A percentile compares a stretch with the other conserved stretches of the same genome.
Evolutionary conservation across 2,329 filamentous ascomycete genomes (phyloP).

Genomic region (Talaromyces sp.): DNA sequence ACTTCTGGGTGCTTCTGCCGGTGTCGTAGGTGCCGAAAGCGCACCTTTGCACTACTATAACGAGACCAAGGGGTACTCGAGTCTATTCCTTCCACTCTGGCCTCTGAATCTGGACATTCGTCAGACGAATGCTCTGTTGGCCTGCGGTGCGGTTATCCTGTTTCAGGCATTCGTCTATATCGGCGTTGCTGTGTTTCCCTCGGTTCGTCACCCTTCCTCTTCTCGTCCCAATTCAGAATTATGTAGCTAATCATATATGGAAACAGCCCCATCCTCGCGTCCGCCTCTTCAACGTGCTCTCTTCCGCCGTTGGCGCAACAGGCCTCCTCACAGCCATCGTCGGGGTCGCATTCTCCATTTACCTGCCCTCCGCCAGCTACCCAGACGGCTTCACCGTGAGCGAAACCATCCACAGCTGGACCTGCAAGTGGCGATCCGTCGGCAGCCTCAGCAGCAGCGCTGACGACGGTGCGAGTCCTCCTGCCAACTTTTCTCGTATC

Average conservation of each 20-base stretch:
- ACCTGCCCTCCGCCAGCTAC: conserved; percentile 30
- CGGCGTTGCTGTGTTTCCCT: conserved; percentile 32
- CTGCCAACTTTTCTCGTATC: conserved; percentile 36
- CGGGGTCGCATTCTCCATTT: conserved; percentile 33
- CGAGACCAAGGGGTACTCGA: conserved; percentile 33
- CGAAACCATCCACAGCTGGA: conserved; percentile 42
- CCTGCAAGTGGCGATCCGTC: conserved; percentile 38
- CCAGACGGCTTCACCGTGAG: conserved; percentile 30
- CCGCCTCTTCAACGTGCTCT: conserved; percentile 32
- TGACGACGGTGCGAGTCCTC: conserved; percentile 23
- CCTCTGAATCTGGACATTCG: conserved; percentile 42
- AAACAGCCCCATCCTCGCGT: conserved; percentile 36
- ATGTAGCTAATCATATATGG: background rate
- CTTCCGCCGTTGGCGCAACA: conserved; percentile 32
- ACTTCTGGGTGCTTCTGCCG: conserved; percentile 29
- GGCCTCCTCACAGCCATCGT: conserved; percentile 37
- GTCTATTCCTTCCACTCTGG: conserved; percentile 39
- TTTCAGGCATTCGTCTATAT: conserved; percentile 34
- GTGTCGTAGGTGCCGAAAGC: conserved; percentile 36
- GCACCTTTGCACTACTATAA: conserved; percentile 41
- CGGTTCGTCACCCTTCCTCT: conserved; percentile 24
- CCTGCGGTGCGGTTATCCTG: conserved; percentile 37
- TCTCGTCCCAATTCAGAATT: background rate
- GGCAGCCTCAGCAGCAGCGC: conserved; percentile 16
- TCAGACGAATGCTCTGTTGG: conserved; percentile 37